Evolutionary conservation across 139 green algal genomes (phyloP).

Genomic region (Medakamo hakoo): DNA sequence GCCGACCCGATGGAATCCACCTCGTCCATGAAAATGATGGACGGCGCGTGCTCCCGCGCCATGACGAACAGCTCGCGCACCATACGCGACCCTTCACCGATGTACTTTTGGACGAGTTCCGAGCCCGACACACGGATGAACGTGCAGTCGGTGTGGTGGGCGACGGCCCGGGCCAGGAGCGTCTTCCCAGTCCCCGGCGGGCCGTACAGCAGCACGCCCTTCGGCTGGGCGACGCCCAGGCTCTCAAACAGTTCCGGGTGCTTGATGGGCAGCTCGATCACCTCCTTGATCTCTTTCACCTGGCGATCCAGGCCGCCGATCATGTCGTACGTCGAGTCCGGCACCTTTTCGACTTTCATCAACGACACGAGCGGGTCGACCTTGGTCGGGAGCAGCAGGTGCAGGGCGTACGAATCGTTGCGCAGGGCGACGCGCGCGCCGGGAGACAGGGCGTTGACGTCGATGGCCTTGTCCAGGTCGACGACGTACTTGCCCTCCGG

Average conservation of each 20-base stretch:
- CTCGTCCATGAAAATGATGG: conserved; percentile 98
- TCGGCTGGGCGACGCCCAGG: conserved; percentile 95
- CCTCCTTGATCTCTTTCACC: conserved; percentile 99
- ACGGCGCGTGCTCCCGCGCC: conserved; percentile 88
- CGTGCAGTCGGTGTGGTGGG: conserved; percentile 99
- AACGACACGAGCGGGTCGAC: conserved; percentile 72
- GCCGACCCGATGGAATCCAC: conserved; percentile 95
- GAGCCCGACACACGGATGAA: conserved; percentile 96
- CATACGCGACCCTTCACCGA: conserved; percentile 97
- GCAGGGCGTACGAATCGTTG: conserved; percentile 95
- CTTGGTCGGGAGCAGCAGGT: conserved; percentile 90
- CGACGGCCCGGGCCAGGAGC: conserved; percentile 84
- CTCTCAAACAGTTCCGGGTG: conserved; percentile 99
- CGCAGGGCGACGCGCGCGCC: conserved; percentile 80
- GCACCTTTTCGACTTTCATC: conserved; percentile 99
- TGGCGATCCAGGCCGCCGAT: conserved; percentile 97
- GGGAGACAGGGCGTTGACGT: conserved; percentile 54
- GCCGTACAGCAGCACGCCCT: conserved; percentile 34
- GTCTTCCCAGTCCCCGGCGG: conserved; percentile 74
- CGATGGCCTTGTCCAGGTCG: conserved; percentile 69
- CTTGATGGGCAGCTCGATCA: conserved; percentile 98
- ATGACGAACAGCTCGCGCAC: conserved; percentile 99
- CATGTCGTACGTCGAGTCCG: conserved; percentile 99
- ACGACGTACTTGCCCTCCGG: conserved; percentile 98
- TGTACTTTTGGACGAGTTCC: conserved; percentile 99